Percentiles rank a stretch among this genome's conserved stretches.
Conservation (phyloP, 345 rosid species). For the Brassica juncea region DNA sequence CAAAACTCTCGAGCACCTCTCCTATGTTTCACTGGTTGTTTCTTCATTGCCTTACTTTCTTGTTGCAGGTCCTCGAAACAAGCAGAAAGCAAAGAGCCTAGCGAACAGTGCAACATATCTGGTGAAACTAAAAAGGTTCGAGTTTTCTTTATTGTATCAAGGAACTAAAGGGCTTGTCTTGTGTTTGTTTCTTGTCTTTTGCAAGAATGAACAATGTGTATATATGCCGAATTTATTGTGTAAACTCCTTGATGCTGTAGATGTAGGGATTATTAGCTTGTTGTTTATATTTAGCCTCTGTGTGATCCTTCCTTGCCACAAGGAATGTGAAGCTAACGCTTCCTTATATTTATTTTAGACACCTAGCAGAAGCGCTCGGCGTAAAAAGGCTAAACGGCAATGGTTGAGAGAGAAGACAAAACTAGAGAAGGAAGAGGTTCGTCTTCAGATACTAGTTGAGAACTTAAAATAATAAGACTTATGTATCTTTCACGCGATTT, state of each 20-base stretch:
- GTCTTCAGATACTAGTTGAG: not conserved
- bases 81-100: conserved; percentile 46
- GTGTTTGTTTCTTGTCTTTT: not conserved
- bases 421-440: conserved; percentile 71
- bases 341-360: conserved; percentile 44
- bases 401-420: conserved; percentile 68
- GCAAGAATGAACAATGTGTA: conserved; percentile 6
- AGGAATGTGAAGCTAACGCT: conserved; percentile 28
- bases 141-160: not conserved
- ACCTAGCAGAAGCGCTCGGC: conserved; percentile 92
- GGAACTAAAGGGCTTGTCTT: not conserved
- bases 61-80: conserved; percentile 47
- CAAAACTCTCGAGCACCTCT: not conserved
- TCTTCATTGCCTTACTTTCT: not conserved
- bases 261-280: not conserved
- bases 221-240: not conserved
- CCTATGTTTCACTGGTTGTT: conserved; percentile 16
- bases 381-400: conserved; percentile 81
- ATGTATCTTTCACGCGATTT: conserved; percentile 6
- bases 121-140: conserved; percentile 65
- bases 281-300: conserved; percentile 6
- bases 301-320: conserved; percentile 8
- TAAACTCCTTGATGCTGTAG: not conserved
- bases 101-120: conserved; percentile 44
- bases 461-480: conserved; percentile 22